These are phyloP conservation scores for Apiotrichum gamsii DNA, from an alignment of 1,284 basidiomycete species.

Conservation along the genomic window DNA sequence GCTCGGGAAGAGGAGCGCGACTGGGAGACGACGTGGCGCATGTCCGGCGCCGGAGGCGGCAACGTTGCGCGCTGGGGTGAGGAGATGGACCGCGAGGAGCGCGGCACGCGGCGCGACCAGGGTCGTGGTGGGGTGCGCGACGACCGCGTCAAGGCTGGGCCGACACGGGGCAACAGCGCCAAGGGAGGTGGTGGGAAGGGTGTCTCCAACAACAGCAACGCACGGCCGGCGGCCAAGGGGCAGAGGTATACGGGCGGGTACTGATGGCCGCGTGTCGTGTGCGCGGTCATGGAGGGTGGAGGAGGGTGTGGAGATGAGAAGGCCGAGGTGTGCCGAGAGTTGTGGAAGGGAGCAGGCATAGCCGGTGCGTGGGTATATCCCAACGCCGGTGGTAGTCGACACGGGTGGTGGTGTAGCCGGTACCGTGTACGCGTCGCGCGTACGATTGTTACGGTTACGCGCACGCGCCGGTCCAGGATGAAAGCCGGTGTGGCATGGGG, in stretches of 20 bases:
- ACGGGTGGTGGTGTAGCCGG: too few relatives aligned
- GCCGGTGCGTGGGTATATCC: too few relatives aligned
- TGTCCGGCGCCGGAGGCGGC: constrained; percentile 18
- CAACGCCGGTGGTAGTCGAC: too few relatives aligned
- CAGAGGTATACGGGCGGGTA: constrained; percentile 25
- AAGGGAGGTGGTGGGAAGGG: not conserved
- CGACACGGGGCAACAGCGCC: not conserved
- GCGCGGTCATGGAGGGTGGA: too few relatives aligned
- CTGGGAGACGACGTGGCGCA: constrained; percentile 15
- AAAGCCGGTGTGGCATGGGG: too few relatives aligned
- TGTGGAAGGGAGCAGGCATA: not conserved
- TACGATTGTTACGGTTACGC: too few relatives aligned
- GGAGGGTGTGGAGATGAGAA: too few relatives aligned
- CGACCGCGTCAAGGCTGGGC: constrained; percentile 2
- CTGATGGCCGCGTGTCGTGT: too few relatives aligned
- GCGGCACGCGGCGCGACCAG: constrained; percentile 4
- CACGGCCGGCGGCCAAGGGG: constrained; percentile 7
- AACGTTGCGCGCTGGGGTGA: constrained; percentile 19
- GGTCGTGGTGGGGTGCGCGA: constrained; percentile 2
- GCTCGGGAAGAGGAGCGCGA: constrained; percentile 7
- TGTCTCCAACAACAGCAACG: too few relatives aligned
- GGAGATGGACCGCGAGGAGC: constrained; percentile 14
- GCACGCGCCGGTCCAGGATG: too few relatives aligned
- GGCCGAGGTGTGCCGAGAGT: too few relatives aligned
- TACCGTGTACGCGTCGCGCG: too few relatives aligned